Conservation (phyloP, 441 rosid species). For the Capsella rubella region DNA sequence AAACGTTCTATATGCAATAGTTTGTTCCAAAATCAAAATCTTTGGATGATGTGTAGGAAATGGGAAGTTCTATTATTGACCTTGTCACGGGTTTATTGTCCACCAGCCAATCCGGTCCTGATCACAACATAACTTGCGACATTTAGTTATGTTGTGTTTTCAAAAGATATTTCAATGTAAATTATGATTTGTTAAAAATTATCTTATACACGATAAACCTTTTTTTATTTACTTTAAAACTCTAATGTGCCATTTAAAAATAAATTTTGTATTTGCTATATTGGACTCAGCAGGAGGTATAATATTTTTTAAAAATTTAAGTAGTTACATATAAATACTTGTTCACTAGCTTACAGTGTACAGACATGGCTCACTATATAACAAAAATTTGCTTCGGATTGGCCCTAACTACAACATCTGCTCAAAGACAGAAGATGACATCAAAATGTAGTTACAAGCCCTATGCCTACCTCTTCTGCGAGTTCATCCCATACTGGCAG, state of each 20-base stretch:
- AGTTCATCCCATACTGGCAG: conserved; percentile 95
- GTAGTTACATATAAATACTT: conserved; percentile 2
- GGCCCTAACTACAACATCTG: conserved; percentile 35
- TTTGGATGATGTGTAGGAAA: too few relatives aligned
- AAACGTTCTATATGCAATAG: too few relatives aligned
- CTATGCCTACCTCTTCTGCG: conserved; percentile 96
- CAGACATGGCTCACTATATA: conserved; percentile 27
- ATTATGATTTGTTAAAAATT: too few relatives aligned
- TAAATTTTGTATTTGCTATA: background rate
- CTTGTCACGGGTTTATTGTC: too few relatives aligned
- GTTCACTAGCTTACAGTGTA: conserved; percentile 28
- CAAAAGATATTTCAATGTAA: background rate
- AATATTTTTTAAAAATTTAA: conserved; percentile 7
- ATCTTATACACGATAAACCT: too few relatives aligned
- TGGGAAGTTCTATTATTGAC: too few relatives aligned
- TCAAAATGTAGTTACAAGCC: conserved; percentile 83
- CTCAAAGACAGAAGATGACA: conserved; percentile 16
- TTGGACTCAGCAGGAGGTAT: background rate
- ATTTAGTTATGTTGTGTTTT: too few relatives aligned
- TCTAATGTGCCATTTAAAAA: background rate
- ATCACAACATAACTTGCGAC: too few relatives aligned
- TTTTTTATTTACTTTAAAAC: background rate
- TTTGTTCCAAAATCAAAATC: too few relatives aligned
- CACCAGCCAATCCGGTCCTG: too few relatives aligned
- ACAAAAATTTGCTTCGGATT: conserved; percentile 22